A percentile compares a stretch with the other conserved stretches of the same genome.
Evolutionary conservation across 2,329 filamentous ascomycete species (phyloP).

Genomic region (Myriosclerotinia duriaeana): DNA sequence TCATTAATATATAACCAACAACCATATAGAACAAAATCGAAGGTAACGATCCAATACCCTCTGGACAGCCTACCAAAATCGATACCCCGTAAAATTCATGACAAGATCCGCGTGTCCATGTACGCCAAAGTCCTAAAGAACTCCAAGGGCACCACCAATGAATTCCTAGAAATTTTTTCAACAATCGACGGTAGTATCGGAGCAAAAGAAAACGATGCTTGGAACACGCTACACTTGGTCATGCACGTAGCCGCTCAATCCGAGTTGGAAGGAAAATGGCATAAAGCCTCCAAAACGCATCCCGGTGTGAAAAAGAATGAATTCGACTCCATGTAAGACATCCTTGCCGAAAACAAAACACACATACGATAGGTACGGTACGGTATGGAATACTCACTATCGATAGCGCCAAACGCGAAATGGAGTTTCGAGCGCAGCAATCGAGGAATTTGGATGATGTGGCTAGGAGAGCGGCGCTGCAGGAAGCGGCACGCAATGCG

Average conservation of each 20-base stretch:
- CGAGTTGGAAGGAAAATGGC: not conserved
- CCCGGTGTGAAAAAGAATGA: not conserved
- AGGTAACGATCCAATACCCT: not conserved
- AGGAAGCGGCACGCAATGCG: not conserved
- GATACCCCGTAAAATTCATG: not conserved
- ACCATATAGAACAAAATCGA: not conserved
- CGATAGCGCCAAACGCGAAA: not conserved
- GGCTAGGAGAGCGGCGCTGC: not conserved
- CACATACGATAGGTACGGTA: too few relatives aligned
- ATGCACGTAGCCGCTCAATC: not conserved
- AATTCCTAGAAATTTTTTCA: not conserved
- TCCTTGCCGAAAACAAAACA: too few relatives aligned
- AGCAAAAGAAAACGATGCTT: not conserved
- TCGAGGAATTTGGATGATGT: not conserved
- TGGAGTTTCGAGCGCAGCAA: not conserved
- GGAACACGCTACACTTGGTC: not conserved
- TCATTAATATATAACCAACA: not conserved
- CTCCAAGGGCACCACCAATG: not conserved
- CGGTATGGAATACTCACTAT: not conserved
- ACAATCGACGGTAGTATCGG: not conserved
- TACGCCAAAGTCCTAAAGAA: not conserved
- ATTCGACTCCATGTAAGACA: not conserved
- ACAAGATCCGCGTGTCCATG: conserved; percentile 1
- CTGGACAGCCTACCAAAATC: too few relatives aligned
- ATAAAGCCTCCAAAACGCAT: not conserved